A percentile compares a stretch with the other conserved stretches of the same genome.
phyloP scores from a whole-genome alignment of 257 asterid species.

The Solanum okadae region DNA sequence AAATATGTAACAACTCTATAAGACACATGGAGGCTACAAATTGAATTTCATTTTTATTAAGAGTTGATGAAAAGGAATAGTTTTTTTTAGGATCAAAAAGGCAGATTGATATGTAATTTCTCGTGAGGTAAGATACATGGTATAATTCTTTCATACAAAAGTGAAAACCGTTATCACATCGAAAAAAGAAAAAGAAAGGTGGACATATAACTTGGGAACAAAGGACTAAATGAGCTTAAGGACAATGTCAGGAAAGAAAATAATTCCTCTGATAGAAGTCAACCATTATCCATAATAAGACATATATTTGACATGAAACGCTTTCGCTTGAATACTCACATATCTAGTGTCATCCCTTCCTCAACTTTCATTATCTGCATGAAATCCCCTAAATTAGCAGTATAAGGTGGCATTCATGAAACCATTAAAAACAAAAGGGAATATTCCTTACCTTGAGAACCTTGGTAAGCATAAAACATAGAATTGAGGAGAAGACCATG shows the following conservation, averaged over 20 bases:
- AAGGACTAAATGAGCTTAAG: not conserved
- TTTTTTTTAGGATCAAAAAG: not conserved
- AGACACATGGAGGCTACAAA: not conserved
- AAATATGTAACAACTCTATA: not conserved
- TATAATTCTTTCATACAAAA: not conserved
- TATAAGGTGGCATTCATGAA: not conserved
- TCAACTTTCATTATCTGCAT: constrained; percentile 79
- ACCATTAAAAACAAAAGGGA: not conserved
- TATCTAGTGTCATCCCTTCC: constrained; percentile 92
- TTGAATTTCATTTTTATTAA: not conserved
- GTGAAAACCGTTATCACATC: not conserved
- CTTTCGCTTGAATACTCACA: constrained; percentile 40
- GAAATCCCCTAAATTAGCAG: constrained; percentile 1
- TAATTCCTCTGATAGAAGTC: not conserved
- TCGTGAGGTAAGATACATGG: not conserved
- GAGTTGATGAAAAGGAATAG: not conserved
- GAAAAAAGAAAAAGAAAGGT: not conserved
- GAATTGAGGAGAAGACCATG: constrained; percentile 89
- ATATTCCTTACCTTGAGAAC: constrained; percentile 65
- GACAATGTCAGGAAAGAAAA: not conserved
- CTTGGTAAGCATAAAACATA: constrained; percentile 76
- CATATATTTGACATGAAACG: not conserved
- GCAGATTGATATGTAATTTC: not conserved
- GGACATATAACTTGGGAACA: not conserved
- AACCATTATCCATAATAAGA: not conserved